Evolutionary conservation across 192 early-diverging fungal species (phyloP), one percentile per base, ranked within the genome.

Genomic region (Coemansia sp.): DNA sequence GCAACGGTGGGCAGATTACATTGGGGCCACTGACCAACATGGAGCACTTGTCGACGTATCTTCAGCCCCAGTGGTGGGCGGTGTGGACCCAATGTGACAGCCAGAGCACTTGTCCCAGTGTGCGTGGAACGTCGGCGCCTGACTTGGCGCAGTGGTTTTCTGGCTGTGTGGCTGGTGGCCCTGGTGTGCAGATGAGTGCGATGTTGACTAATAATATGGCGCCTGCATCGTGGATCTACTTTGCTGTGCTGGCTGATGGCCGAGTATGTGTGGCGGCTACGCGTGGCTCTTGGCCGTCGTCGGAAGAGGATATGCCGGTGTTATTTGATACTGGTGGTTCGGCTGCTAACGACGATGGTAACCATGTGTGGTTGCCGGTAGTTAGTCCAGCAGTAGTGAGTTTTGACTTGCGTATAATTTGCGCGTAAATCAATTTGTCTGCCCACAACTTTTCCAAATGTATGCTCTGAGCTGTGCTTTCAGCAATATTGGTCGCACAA

Each of bases 21-120:
- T 35, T 78, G 50, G 76, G 71, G 6, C 76, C 76, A 3, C 42
- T 69, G 17, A 73, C 63, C 0, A 67, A 69, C 38, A 58, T 63
- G 32, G 70, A 58, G 33, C 64, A 68, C 42, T 64, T 78, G 55
- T 69, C 76, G 17, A 73, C 76, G 19, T 78, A 78, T 44, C 62
- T 78, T 47, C 76, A 78, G 64, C 76, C 76, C 4, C 71, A 69
- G 60, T 78, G 76, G 76, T 78, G 76, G 76, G 76, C 71, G 0
- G 63, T 73, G 2, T 78, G 76, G 76, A 63, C 57, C 3, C 28
- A 52, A 19, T 5, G 60, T 4, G 35, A 14, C 44, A 57, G 67
- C 37, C 46, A n/a, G 46, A 26, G 52, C 23, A 14, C 52, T 9
- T 28, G 23, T 30, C 52, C 52, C 23, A 55, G 55, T 6, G 62